Base-by-base conservation (phyloP, 2,329 filamentous ascomycete genomes). In the Penicillium italicum region DNA sequence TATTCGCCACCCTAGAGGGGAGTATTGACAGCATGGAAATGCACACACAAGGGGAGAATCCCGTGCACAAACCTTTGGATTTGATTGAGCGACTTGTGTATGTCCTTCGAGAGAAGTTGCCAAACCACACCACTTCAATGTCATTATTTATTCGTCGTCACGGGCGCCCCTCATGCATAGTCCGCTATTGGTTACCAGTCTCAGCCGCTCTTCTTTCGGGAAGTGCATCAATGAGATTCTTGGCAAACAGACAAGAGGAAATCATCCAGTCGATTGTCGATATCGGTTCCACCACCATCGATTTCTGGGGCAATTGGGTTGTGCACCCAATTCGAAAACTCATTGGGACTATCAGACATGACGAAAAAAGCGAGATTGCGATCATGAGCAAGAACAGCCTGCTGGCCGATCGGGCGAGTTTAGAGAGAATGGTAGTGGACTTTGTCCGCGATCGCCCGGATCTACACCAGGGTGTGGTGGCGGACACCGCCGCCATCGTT, bases 291-390 rank as follows among this genome's bases (percentile, higher is more conserved):
- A 99, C 94, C 0, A 77, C 86, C 1, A 82, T 89, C 51, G 93
- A 96, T 72, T 99, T 99, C 70, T 97, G 92, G 89, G 80, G 86
- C 57, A 99, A 99, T 72, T 99, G 94, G 94, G 88, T 99, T 3
- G 78, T 99, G 11, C 88, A 96, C 61, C 94, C 94, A 0, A 80
- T 85, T 0, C 85, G 85, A 65, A 93, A 91, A 70, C 81, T 99
- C 18, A 84, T 99, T 55, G 86, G 88, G 46, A 99, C 94, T 0
- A 97, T 99, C 63, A 86, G 93, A 5, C 94, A 97, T 72, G 91
- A 97, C 67, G 86, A 90, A 66, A 88, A 86, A 63, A 96, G 91
- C 69, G 93, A 97, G 70, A 93, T 99, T 62, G 94, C 93, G 42
- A 89, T 99, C 62, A 94, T 99, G 89, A 97, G 91, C 76, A 90